Percentiles rank a stretch among this genome's conserved stretches.
phyloP scores from a whole-genome alignment of 371 early-diverging fungal genomes.

The Thermomucor indicae-seudaticae region DNA sequence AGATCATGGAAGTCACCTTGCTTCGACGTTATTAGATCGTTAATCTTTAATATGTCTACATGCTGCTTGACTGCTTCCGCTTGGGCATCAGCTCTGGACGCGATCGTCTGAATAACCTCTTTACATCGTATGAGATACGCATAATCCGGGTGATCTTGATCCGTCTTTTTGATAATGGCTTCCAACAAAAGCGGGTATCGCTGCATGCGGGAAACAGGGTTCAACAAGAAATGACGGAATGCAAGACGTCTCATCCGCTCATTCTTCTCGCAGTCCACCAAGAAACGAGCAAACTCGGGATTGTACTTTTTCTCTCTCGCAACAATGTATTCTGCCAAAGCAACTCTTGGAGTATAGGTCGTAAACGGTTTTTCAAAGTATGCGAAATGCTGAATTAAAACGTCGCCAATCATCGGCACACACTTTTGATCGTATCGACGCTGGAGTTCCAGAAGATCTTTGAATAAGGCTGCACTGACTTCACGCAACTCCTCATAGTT shows the following conservation, averaged over 20 bases:
- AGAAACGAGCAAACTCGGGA: slow-evolving; percentile 65
- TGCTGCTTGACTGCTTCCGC: slow-evolving; percentile 23
- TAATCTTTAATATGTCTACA: slow-evolving; percentile 29
- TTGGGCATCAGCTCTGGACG: slow-evolving; percentile 32
- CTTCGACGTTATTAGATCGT: slow-evolving; percentile 43
- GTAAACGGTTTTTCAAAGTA: slow-evolving; percentile 78
- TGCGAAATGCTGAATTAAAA: slow-evolving; percentile 70
- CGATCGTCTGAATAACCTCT: slow-evolving; percentile 42
- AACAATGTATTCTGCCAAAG: slow-evolving; percentile 77
- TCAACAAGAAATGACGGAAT: slow-evolving; percentile 49
- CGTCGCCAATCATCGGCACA: slow-evolving; percentile 83
- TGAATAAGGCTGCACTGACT: slow-evolving; percentile 70
- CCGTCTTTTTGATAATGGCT: slow-evolving; percentile 82
- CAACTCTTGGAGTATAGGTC: slow-evolving; percentile 85
- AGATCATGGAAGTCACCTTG: slow-evolving; percentile 61
- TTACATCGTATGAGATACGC: slow-evolving; percentile 73
- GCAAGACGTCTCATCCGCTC: slow-evolving; percentile 64
- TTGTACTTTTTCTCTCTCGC: slow-evolving; percentile 71
- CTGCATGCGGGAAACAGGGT: slow-evolving; percentile 85
- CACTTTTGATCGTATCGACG: slow-evolving; percentile 63
- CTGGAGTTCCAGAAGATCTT: slow-evolving; percentile 57
- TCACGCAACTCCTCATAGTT: slow-evolving; percentile 74
- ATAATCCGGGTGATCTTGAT: slow-evolving; percentile 77
- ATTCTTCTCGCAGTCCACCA: slow-evolving; percentile 56
- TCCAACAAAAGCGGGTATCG: slow-evolving; percentile 86